These are phyloP conservation scores for Brassica hybrid DNA, from an alignment of 441 rosid species.

Conservation along the genomic window DNA sequence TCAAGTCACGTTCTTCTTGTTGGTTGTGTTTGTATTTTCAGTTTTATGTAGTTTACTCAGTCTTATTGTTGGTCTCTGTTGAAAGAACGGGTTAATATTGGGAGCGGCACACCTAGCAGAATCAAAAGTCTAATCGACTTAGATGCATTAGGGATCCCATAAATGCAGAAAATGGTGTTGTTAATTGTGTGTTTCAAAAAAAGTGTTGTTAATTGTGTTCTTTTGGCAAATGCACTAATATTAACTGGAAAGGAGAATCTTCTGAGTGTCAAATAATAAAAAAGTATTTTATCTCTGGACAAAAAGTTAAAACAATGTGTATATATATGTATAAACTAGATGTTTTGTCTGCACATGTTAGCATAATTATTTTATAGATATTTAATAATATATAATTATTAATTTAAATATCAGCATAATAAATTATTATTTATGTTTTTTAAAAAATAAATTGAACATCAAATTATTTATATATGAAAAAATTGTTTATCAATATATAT, in stretches of 20 bases:
- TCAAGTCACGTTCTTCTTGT: not conserved
- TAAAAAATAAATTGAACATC: no score
- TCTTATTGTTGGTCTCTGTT: constrained; percentile 41
- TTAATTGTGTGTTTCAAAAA: not conserved
- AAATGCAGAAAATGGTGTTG: constrained; percentile 45
- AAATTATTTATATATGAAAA: no score
- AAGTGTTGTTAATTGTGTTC: constrained; percentile 40
- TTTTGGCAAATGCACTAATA: constrained; percentile 17
- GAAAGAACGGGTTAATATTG: constrained; percentile 74
- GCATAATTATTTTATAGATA: no score
- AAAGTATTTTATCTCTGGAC: not conserved
- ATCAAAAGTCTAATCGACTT: constrained; percentile 79
- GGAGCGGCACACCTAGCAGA: constrained; percentile 87
- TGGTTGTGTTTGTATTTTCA: constrained; percentile 30
- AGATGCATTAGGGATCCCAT: constrained; percentile 59
- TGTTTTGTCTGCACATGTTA: no score
- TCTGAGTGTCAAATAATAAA: not conserved
- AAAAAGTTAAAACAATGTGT: no score
- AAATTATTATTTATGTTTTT: no score
- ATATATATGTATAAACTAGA: not conserved
- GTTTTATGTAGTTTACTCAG: not conserved
- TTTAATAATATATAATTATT: no score
- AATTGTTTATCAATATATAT: no score
- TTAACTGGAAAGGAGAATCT: not conserved
- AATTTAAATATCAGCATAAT: no score